Conservation (phyloP, 768 basidiomycete species). For the Russula sp. region DNA sequence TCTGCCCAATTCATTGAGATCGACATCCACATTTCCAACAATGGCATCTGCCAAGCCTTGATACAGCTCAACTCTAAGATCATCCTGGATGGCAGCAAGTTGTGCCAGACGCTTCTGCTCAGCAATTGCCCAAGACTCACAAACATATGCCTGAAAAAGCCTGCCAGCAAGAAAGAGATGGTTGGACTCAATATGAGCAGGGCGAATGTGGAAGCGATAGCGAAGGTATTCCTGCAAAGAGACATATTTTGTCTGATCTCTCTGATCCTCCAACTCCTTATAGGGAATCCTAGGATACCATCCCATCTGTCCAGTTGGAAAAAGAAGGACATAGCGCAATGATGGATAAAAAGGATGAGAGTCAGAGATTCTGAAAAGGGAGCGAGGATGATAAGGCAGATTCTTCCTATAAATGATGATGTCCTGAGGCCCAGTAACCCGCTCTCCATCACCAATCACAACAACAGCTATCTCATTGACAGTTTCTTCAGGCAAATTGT, state of each 20-base stretch:
- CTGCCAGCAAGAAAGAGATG: neutral
- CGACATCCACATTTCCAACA: neutral
- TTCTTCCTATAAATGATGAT: too few species aligned
- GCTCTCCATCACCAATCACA: too few species aligned
- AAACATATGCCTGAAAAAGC: constrained; percentile 2
- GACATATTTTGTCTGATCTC: neutral
- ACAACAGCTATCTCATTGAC: too few species aligned
- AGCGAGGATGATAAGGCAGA: too few species aligned
- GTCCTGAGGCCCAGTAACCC: too few species aligned
- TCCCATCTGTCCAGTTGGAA: neutral
- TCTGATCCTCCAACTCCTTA: neutral
- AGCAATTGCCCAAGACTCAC: too few species aligned
- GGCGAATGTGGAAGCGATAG: constrained; percentile 4
- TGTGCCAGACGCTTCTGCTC: too few species aligned
- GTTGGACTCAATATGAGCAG: neutral
- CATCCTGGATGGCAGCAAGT: too few species aligned
- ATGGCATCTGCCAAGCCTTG: too few species aligned
- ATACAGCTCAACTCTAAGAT: too few species aligned
- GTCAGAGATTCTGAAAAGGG: too few species aligned
- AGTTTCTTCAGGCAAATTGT: too few species aligned
- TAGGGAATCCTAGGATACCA: neutral
- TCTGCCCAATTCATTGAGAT: neutral
- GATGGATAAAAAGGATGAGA: neutral
- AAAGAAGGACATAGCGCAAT: neutral
- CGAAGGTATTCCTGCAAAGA: neutral